Evolutionary conservation across 1,284 basidiomycete species (phyloP).

Genomic region (Trametes pubescens): DNA sequence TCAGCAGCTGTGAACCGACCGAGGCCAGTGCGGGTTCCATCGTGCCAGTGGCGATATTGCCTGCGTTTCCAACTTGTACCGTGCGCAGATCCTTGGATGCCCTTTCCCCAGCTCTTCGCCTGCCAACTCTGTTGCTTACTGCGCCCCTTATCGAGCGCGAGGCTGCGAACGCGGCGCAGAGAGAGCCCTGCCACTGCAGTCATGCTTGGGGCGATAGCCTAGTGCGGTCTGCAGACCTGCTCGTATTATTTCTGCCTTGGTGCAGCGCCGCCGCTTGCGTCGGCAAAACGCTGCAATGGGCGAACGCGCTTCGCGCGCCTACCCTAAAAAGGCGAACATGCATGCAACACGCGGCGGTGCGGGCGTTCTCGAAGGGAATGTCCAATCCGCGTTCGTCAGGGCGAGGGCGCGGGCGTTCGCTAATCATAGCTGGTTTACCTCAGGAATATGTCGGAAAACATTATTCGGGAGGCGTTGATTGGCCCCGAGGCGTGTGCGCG

Average conservation of each 20-base stretch:
- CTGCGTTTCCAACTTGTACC: slow-evolving; percentile 12
- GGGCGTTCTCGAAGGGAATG: slow-evolving; percentile 30
- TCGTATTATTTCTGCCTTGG: slow-evolving; percentile 21
- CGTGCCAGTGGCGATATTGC: slow-evolving; percentile 10
- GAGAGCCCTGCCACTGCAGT: slow-evolving; percentile 1
- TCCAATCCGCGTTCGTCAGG: slow-evolving; percentile 20
- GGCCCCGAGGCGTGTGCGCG: slow-evolving; percentile 12
- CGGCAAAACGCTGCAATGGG: slow-evolving; percentile 32
- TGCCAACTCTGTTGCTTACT: slow-evolving; percentile 25
- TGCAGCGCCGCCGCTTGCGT: slow-evolving; percentile 32
- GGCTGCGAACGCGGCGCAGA: slow-evolving; percentile 6
- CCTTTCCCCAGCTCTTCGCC: slow-evolving; percentile 24
- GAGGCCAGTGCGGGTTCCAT: slow-evolving; percentile 3
- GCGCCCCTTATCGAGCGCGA: slow-evolving; percentile 31
- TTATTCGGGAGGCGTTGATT: slow-evolving; percentile 18
- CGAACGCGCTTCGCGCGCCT: slow-evolving; percentile 36
- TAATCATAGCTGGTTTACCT: slow-evolving; percentile 35
- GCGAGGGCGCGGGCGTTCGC: slow-evolving; percentile 24
- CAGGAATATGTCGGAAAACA: slow-evolving; percentile 26
- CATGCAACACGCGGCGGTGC: slow-evolving; percentile 33
- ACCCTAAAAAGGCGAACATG: slow-evolving; percentile 37
- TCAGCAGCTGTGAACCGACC: slow-evolving; percentile 22
- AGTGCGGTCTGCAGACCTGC: slow-evolving; percentile 21
- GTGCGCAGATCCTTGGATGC: slow-evolving; percentile 27
- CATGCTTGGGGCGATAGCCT: slow-evolving; percentile 11